Evolutionary conservation across 2,329 filamentous ascomycete genomes (phyloP).

Genomic region (Cladosporium sp.): DNA sequence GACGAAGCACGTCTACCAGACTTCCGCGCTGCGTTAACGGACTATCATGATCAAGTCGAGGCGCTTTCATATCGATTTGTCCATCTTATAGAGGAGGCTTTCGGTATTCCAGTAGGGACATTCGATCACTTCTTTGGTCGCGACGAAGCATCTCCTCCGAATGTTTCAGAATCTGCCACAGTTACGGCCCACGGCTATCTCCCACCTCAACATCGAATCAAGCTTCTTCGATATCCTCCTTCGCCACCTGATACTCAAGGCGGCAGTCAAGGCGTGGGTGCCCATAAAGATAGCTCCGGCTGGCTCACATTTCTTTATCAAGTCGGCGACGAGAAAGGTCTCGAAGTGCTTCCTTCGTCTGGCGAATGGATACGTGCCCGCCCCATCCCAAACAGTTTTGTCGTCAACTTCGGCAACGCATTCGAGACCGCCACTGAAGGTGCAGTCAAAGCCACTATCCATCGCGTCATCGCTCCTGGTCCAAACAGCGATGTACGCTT

Average conservation of each 20-base stretch:
- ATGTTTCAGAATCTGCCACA: background rate
- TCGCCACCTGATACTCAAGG: constrained; percentile 23
- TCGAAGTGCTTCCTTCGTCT: constrained; percentile 53
- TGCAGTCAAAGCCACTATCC: constrained; percentile 55
- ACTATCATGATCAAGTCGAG: constrained; percentile 55
- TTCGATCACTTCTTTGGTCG: constrained; percentile 52
- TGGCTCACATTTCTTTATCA: constrained; percentile 67
- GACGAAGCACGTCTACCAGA: constrained; percentile 32
- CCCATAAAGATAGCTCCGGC: constrained; percentile 63
- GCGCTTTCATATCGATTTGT: constrained; percentile 56
- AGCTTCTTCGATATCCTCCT: constrained; percentile 57
- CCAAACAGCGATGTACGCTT: constrained; percentile 30
- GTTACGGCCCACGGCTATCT: constrained; percentile 23
- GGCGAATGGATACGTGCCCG: constrained; percentile 55
- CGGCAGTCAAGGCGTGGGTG: constrained; percentile 56
- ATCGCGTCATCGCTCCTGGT: constrained; percentile 34
- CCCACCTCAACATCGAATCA: constrained; percentile 57
- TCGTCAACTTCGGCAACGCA: constrained; percentile 60
- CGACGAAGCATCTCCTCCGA: constrained; percentile 29
- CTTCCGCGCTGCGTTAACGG: constrained; percentile 35
- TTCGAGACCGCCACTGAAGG: constrained; percentile 60
- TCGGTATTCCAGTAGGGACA: constrained; percentile 49
- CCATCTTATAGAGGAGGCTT: constrained; percentile 56
- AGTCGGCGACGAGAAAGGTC: constrained; percentile 53
- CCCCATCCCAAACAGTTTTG: constrained; percentile 51